Base-by-base conservation (phyloP, 2,329 filamentous ascomycete genomes). In the Dothideomycetidae sp. region DNA sequence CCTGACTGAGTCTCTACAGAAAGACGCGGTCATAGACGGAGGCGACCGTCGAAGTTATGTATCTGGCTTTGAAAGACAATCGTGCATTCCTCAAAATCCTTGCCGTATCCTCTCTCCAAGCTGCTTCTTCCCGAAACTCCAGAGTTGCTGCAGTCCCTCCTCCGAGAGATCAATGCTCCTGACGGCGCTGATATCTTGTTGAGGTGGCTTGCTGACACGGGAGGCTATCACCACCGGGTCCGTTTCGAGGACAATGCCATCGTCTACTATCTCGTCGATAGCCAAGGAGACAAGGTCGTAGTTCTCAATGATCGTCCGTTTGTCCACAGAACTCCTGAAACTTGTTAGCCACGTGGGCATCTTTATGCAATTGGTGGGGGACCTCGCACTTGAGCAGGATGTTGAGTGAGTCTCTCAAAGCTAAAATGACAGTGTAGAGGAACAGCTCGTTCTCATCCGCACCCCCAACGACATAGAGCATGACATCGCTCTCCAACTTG, bases 291-390 rank as follows among this genome's bases (percentile, higher is more conserved):
- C 82, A 14, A 96, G 73, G 61, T 96, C 90, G 68, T 96, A 98
- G 71, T 96, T 96, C 64, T 98, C 90, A 54, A 96, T 79, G 48
- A 96, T 85, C 41, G 90, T 96, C 48, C 90, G 79, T 71, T 94
- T 94, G 67, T 98, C 90, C 35, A 92, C 86, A 21, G 84, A 84
- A 71, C 92, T 88, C 62, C 84, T 93, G 40, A 11, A 48, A 30
- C 17, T 12, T 29, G 39, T 50, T 28, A 53, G 50, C 21, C 31
- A 16, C 10, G 13, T 10, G 14, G 5, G n/a, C 26, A 7, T 10
- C 5, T 4, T 5, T n/a, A 28, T 7, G 12, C 17, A 3, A 14
- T 29, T 29, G n/a, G n/a, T n/a, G n/a, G 36, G 15, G 14, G 3
- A n/a, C n/a, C n/a, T 53, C 74, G 44, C 65, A 93, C 86, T 93